A percentile compares a stretch with the other conserved stretches of the same genome.
Conservation (phyloP, 129 eudicot species). For the Escallonia rubra region DNA sequence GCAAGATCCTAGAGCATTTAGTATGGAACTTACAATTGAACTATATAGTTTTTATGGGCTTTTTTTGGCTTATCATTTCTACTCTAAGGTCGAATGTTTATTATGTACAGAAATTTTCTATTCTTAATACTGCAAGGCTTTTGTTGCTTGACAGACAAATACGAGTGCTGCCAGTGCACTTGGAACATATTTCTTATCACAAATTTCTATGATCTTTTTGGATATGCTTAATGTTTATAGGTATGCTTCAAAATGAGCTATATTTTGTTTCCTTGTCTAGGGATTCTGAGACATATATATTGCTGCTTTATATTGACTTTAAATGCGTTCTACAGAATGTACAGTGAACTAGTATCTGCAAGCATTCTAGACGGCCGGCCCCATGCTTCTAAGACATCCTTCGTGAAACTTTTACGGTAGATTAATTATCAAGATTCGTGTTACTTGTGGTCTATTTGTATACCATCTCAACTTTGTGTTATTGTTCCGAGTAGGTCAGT, state of each 20-base stretch:
- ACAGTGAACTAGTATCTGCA: conserved; percentile 92
- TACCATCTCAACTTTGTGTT: neutral
- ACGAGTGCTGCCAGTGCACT: conserved; percentile 90
- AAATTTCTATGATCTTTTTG: conserved; percentile 71
- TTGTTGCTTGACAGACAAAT: conserved; percentile 67
- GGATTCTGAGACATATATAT: neutral
- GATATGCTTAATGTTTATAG: conserved; percentile 98
- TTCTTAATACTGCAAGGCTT: neutral
- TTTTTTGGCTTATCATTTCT: neutral
- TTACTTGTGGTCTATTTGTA: neutral
- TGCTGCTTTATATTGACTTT: neutral
- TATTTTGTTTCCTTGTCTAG: neutral
- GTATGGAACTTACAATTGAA: too few relatives aligned
- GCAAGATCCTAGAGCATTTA: too few relatives aligned
- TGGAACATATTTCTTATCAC: conserved; percentile 84
- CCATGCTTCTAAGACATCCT: conserved; percentile 72
- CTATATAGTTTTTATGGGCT: neutral
- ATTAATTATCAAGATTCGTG: neutral
- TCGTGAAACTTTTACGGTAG: conserved; percentile 93
- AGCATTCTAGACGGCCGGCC: conserved; percentile 94
- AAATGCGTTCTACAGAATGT: conserved; percentile 63
- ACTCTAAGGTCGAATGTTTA: neutral
- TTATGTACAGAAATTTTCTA: neutral
- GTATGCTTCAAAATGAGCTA: conserved; percentile 27
- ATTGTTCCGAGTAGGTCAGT: conserved; percentile 61